Evolutionary conservation across 441 rosid species (phyloP).

Genomic region (Rhodomyrtus psidioides): DNA sequence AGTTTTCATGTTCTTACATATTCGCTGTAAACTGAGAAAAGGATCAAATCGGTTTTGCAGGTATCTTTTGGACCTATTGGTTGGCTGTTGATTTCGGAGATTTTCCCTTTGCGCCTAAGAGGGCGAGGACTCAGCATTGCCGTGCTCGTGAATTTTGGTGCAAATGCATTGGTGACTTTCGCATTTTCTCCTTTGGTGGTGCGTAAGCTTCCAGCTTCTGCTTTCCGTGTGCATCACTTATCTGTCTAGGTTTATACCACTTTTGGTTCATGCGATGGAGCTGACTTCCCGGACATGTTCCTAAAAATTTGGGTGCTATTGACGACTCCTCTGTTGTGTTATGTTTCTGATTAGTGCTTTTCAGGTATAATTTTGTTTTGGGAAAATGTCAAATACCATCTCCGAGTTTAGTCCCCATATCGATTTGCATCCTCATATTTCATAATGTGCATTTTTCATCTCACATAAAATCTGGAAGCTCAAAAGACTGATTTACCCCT

Average conservation of each 20-base stretch:
- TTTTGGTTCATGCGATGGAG: not conserved
- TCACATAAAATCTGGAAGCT: not conserved
- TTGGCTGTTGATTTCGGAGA: constrained; percentile 97
- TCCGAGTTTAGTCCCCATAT: not conserved
- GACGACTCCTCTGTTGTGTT: not conserved
- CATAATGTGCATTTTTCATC: not conserved
- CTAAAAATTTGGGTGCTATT: not conserved
- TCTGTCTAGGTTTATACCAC: not conserved
- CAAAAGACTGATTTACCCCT: not conserved
- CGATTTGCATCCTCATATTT: not conserved
- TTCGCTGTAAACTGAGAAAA: not conserved
- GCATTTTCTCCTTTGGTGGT: constrained; percentile 93
- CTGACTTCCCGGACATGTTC: not conserved
- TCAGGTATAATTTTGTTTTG: not conserved
- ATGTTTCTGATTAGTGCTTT: not conserved
- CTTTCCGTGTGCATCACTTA: not conserved
- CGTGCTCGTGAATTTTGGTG: constrained; percentile 89
- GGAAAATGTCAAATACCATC: not conserved
- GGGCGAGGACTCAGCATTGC: constrained; percentile 90
- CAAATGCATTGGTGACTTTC: constrained; percentile 92
- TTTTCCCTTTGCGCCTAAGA: constrained; percentile 76
- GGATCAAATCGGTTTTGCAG: constrained; percentile 40
- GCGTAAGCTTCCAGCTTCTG: not conserved
- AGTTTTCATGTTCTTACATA: not conserved
- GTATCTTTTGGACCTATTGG: constrained; percentile 97